Percentiles rank a stretch among this genome's conserved stretches.
phyloP scores from a whole-genome alignment of 495 filamentous ascomycete species.

The Aspergillus diversus region DNA sequence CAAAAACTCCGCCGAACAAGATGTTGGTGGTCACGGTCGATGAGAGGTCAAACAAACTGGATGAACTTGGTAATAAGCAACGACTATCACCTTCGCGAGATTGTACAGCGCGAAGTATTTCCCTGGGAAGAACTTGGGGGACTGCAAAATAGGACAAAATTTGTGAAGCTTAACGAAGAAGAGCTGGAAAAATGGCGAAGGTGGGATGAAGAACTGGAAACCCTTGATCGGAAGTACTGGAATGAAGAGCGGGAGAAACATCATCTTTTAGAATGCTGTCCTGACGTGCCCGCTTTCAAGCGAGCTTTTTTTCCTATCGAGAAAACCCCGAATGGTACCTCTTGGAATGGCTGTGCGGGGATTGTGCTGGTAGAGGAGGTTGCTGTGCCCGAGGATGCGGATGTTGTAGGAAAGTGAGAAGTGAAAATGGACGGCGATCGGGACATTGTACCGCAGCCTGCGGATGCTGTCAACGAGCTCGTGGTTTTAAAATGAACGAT shows the following conservation, averaged over 20 bases:
- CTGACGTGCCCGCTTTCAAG: background rate
- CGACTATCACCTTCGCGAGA: background rate
- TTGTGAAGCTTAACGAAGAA: background rate
- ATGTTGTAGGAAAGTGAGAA: constrained; percentile 1
- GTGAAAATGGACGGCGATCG: background rate
- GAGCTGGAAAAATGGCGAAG: background rate
- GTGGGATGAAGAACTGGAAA: background rate
- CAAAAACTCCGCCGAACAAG: background rate
- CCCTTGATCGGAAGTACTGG: background rate
- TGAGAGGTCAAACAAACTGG: background rate
- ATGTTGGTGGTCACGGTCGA: background rate
- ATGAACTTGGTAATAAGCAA: background rate
- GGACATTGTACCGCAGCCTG: constrained; percentile 1
- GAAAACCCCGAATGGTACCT: background rate
- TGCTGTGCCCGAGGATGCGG: background rate
- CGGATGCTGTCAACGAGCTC: constrained; percentile 4
- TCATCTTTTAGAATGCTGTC: background rate
- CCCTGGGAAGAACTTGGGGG: background rate
- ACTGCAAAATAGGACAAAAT: background rate
- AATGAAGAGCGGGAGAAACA: background rate
- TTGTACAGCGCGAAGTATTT: background rate
- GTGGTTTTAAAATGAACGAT: background rate
- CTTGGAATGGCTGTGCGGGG: background rate
- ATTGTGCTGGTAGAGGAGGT: background rate
- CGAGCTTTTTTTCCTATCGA: background rate